Conservation (phyloP, 2,329 filamentous ascomycete genomes). For the Claviceps cyperi region DNA sequence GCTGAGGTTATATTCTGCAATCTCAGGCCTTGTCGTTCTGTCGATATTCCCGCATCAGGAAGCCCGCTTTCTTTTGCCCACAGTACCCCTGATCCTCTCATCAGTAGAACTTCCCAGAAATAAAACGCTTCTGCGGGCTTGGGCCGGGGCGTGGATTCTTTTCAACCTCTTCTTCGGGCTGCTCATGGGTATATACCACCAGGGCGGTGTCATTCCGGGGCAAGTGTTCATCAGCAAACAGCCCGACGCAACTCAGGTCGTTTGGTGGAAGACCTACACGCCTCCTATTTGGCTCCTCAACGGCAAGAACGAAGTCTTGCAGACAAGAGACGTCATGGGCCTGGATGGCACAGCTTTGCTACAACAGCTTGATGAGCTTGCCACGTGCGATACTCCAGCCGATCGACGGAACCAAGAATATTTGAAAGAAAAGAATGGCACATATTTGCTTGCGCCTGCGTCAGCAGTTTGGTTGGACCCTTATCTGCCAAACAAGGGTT, state of each 20-base stretch:
- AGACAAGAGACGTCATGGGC: constrained; percentile 61
- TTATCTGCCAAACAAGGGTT: constrained; percentile 43
- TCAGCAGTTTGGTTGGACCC: constrained; percentile 57
- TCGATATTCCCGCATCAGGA: constrained; percentile 70
- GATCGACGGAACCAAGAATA: constrained; percentile 41
- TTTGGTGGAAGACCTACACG: constrained; percentile 82
- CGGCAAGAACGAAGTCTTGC: constrained; percentile 57
- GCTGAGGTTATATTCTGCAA: constrained; percentile 54
- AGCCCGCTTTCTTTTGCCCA: constrained; percentile 62
- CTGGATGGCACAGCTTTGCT: constrained; percentile 47
- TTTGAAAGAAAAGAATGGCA: constrained; percentile 46
- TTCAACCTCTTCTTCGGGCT: constrained; percentile 57
- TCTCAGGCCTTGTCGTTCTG: constrained; percentile 55
- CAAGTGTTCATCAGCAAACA: constrained; percentile 63
- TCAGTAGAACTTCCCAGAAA: constrained; percentile 53
- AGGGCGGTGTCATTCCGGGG: constrained; percentile 62
- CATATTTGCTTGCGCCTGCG: constrained; percentile 57
- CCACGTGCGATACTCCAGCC: constrained; percentile 48
- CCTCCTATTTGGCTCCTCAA: constrained; percentile 70
- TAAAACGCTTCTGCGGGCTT: constrained; percentile 32
- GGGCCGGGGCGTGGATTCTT: constrained; percentile 48
- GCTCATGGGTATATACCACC: constrained; percentile 70
- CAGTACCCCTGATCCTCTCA: constrained; percentile 62
- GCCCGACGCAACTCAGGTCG: constrained; percentile 50
- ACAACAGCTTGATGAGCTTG: constrained; percentile 39